These are phyloP conservation scores for Fonsecaea multimorphosa DNA, from an alignment of 2,329 filamentous ascomycete genomes.

Conservation along the genomic window DNA sequence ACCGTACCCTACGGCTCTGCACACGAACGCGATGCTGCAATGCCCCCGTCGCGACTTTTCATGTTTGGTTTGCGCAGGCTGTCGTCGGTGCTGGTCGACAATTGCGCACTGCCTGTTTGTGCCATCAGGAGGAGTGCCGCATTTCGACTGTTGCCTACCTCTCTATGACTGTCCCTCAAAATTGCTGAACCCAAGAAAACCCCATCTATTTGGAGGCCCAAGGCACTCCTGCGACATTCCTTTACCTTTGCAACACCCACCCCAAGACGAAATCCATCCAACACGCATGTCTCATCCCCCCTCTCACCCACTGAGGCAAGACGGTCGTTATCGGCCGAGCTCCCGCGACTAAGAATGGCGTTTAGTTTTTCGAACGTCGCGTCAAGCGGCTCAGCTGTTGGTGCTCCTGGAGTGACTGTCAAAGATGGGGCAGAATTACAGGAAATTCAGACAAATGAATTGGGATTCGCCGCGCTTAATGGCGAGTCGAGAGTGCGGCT, in stretches of 20 bases:
- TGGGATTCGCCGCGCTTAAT: slow-evolving; percentile 81
- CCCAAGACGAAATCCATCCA: slow-evolving; percentile 46
- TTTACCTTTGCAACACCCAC: slow-evolving; percentile 46
- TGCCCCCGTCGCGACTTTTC: slow-evolving; percentile 2
- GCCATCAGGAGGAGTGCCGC: not conserved
- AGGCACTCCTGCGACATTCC: slow-evolving; percentile 52
- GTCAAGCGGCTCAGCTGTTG: slow-evolving; percentile 51
- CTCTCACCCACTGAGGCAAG: slow-evolving; percentile 40
- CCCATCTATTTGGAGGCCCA: slow-evolving; percentile 52
- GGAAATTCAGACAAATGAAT: slow-evolving; percentile 80
- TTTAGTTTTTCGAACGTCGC: slow-evolving; percentile 65
- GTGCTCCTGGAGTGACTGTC: slow-evolving; percentile 48
- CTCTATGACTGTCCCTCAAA: slow-evolving; percentile 40
- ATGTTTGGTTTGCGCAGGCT: slow-evolving; percentile 1
- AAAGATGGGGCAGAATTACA: slow-evolving; percentile 69
- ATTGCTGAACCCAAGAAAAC: slow-evolving; percentile 54
- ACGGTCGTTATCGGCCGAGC: slow-evolving; percentile 48
- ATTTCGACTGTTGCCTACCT: not conserved
- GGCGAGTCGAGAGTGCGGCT: slow-evolving; percentile 73
- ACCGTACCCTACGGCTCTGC: not conserved
- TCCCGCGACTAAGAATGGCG: slow-evolving; percentile 60
- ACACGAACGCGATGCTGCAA: not conserved
- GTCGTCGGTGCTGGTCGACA: not conserved
- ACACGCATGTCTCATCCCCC: slow-evolving; percentile 44
- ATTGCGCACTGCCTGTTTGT: not conserved